Conservation (phyloP, 1,139 yeast species). For the Taphrina pruni region DNA sequence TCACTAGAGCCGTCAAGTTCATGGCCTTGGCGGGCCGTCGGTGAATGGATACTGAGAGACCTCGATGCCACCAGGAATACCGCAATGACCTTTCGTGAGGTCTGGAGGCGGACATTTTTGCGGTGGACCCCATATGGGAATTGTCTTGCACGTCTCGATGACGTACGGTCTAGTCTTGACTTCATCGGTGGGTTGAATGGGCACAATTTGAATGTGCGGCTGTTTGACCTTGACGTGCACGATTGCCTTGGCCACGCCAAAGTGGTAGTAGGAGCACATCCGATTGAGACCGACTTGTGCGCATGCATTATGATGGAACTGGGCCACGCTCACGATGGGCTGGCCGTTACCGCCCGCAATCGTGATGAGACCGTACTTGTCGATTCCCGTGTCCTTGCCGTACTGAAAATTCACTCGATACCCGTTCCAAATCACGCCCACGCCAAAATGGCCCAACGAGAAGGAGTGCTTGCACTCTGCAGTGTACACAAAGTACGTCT, state of each 20-base stretch:
- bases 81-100: neutral
- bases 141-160: neutral
- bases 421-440: neutral
- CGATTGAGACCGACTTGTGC: neutral
- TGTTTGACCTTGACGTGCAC: neutral
- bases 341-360: neutral
- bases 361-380: neutral
- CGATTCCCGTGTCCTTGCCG: neutral
- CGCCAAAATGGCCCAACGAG: neutral
- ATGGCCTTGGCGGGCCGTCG: no score
- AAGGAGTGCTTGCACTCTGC: neutral
- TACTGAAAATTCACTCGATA: neutral
- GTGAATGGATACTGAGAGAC: neutral
- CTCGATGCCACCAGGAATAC: neutral
- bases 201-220: neutral
- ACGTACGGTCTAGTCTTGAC: neutral
- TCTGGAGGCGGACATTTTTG: neutral
- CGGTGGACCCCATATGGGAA: neutral
- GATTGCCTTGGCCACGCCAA: neutral
- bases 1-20: no score
- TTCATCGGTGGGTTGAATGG: neutral
- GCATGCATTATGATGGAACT: neutral
- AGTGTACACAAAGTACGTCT: neutral
- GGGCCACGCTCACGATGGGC: neutral
- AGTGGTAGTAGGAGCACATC: conserved; percentile 10